Evolutionary conservation across 139 green algal species (phyloP).

Genomic region (Ettlia oleoabundans): DNA sequence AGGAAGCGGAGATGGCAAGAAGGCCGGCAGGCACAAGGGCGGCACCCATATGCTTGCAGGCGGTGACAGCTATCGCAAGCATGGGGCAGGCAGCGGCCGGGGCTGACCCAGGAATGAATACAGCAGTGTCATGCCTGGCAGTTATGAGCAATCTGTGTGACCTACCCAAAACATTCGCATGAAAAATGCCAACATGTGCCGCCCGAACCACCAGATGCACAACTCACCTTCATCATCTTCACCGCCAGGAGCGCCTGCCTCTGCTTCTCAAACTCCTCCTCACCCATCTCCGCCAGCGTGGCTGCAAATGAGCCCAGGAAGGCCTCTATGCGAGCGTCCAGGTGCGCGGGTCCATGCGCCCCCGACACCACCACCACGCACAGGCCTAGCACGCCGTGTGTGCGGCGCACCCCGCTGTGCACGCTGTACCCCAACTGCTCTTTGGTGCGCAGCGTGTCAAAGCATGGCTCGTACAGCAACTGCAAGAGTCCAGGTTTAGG

Average conservation of each 20-base stretch:
- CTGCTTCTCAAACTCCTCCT: slow-evolving; percentile 81
- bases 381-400: slow-evolving; percentile 87
- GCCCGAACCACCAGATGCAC: not conserved
- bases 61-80: too few relatives aligned
- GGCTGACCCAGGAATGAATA: too few relatives aligned
- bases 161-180: too few relatives aligned
- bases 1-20: too few relatives aligned
- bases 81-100: too few relatives aligned
- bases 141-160: too few relatives aligned
- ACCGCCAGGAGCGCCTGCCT: slow-evolving; percentile 64
- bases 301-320: slow-evolving; percentile 76
- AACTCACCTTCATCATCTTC: slow-evolving; percentile 82
- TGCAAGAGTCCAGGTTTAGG: slow-evolving; percentile 52
- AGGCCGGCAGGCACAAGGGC: too few relatives aligned
- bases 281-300: slow-evolving; percentile 47
- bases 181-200: not conserved
- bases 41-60: too few relatives aligned
- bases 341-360: slow-evolving; percentile 47
- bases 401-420: slow-evolving; percentile 75
- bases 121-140: too few relatives aligned
- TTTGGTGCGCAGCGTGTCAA: slow-evolving; percentile 89
- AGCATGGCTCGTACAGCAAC: slow-evolving; percentile 81
- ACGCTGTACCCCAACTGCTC: slow-evolving; percentile 95
- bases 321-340: slow-evolving; percentile 80
- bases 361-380: slow-evolving; percentile 75